A percentile compares a stretch with the other conserved stretches of the same genome.
These are phyloP conservation scores for Alternaria brassicicola DNA, from an alignment of 2,329 filamentous ascomycete genomes.

Conservation along the genomic window DNA sequence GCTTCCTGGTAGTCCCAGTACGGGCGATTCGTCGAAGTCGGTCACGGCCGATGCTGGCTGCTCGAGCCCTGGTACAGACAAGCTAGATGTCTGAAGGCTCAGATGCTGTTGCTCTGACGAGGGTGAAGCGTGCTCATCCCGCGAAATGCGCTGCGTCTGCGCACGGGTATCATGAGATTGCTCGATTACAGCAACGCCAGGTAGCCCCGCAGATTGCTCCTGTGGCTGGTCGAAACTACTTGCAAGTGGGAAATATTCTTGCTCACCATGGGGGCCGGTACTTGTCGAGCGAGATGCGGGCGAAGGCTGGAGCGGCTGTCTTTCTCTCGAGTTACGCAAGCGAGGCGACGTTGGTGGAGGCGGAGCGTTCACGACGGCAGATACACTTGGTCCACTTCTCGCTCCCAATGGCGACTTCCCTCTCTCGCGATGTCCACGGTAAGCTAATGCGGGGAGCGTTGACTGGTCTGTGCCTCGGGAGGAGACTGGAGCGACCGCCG, in stretches of 20 bases:
- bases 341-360: constrained; percentile 42
- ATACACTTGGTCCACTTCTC: constrained; percentile 32
- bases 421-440: constrained; percentile 42
- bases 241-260: constrained; percentile 33
- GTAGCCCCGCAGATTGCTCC: constrained; percentile 6
- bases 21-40: constrained; percentile 66
- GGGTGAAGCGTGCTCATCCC: constrained; percentile 13
- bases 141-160: constrained; percentile 10
- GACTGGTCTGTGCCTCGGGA: constrained; percentile 23
- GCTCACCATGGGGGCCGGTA: constrained; percentile 28
- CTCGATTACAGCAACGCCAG: constrained; percentile 2
- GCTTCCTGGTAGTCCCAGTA: constrained; percentile 69
- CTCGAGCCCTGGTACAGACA: constrained; percentile 37
- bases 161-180: constrained; percentile 8
- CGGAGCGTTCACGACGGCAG: constrained; percentile 39
- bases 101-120: constrained; percentile 26
- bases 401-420: constrained; percentile 37
- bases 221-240: constrained; percentile 19
- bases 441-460: constrained; percentile 36
- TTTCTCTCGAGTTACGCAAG: constrained; percentile 43
- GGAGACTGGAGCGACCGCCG: constrained; percentile 5
- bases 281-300: constrained; percentile 28
- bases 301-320: constrained; percentile 37
- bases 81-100: constrained; percentile 35
- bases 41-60: constrained; percentile 47